phyloP scores from a whole-genome alignment of 768 basidiomycete genomes.

The Boletales sp. region DNA sequence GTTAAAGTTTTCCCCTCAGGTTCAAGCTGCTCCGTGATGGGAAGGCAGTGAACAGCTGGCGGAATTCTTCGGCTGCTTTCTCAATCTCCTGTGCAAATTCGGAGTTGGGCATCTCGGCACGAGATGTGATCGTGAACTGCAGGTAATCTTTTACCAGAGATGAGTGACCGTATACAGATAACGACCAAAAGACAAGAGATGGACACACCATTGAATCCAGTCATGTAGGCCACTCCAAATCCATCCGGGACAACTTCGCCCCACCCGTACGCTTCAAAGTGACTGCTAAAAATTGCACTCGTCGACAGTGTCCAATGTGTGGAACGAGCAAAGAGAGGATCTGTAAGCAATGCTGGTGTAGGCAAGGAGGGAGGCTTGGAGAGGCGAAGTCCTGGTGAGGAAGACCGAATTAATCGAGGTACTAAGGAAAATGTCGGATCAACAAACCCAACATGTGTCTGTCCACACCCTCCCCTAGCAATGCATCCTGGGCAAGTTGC shows the following conservation, averaged over 20 bases:
- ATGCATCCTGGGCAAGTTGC: slow-evolving; percentile 59
- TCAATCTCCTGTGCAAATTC: slow-evolving; percentile 69
- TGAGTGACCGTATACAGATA: slow-evolving; percentile 2
- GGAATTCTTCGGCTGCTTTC: slow-evolving; percentile 64
- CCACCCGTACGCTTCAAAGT: slow-evolving; percentile 88
- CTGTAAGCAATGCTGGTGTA: slow-evolving; percentile 67
- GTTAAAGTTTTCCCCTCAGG: slow-evolving; percentile 14
- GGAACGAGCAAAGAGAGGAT: slow-evolving; percentile 69
- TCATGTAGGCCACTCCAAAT: slow-evolving; percentile 93
- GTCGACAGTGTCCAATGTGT: slow-evolving; percentile 89
- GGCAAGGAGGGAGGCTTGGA: slow-evolving; percentile 58
- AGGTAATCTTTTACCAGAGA: slow-evolving; percentile 53
- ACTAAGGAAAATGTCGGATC: neutral
- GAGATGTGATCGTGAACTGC: slow-evolving; percentile 85
- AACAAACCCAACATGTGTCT: slow-evolving; percentile 78
- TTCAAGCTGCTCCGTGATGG: neutral
- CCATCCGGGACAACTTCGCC: slow-evolving; percentile 94
- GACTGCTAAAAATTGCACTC: slow-evolving; percentile 82
- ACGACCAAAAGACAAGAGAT: neutral
- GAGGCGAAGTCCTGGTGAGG: slow-evolving; percentile 62
- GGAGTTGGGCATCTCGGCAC: slow-evolving; percentile 78
- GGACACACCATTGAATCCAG: slow-evolving; percentile 71
- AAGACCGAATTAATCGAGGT: neutral
- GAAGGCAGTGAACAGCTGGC: slow-evolving; percentile 45
- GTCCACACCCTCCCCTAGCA: slow-evolving; percentile 75